phyloP scores from a whole-genome alignment of 1,284 basidiomycete species.

The Salmacisia buchloeana region DNA sequence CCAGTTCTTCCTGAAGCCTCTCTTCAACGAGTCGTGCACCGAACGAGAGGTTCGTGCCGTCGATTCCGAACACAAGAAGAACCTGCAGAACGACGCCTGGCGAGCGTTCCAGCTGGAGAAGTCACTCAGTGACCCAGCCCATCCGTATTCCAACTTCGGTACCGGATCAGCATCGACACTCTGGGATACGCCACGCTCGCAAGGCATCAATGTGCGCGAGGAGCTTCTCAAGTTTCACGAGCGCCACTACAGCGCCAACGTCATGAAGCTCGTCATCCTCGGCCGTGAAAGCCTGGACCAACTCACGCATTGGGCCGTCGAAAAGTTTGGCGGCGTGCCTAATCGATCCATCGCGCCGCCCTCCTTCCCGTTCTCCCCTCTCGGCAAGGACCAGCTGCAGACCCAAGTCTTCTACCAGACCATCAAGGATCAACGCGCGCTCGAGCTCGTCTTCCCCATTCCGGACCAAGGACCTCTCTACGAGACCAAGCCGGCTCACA shows the following conservation, averaged over 20 bases:
- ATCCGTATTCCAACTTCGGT: constrained; percentile 89
- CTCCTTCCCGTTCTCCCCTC: constrained; percentile 70
- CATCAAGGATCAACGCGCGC: constrained; percentile 77
- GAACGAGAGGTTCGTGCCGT: constrained; percentile 93
- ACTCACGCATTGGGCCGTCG: constrained; percentile 65
- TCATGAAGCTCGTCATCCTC: constrained; percentile 86
- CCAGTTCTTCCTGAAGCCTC: constrained; percentile 86
- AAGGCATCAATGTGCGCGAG: constrained; percentile 78
- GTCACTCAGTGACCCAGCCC: constrained; percentile 67
- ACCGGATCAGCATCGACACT: constrained; percentile 83
- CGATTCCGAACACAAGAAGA: constrained; percentile 97
- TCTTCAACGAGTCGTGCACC: constrained; percentile 85
- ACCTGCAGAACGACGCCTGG: constrained; percentile 90
- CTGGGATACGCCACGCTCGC: constrained; percentile 58
- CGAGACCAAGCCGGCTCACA: constrained; percentile 71
- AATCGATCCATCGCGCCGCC: constrained; percentile 64
- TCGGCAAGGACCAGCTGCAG: constrained; percentile 55
- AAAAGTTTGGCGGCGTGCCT: constrained; percentile 69
- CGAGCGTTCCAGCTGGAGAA: constrained; percentile 96
- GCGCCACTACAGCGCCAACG: constrained; percentile 83
- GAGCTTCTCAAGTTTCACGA: constrained; percentile 93
- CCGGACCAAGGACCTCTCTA: constrained; percentile 69
- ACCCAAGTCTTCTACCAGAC: constrained; percentile 80
- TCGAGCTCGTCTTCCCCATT: constrained; percentile 73
- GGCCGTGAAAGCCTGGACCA: constrained; percentile 83